Evolutionary conservation across 305 asterid species (phyloP), one percentile per base, ranked within the genome.

Genomic region (Solanum hybrid): DNA sequence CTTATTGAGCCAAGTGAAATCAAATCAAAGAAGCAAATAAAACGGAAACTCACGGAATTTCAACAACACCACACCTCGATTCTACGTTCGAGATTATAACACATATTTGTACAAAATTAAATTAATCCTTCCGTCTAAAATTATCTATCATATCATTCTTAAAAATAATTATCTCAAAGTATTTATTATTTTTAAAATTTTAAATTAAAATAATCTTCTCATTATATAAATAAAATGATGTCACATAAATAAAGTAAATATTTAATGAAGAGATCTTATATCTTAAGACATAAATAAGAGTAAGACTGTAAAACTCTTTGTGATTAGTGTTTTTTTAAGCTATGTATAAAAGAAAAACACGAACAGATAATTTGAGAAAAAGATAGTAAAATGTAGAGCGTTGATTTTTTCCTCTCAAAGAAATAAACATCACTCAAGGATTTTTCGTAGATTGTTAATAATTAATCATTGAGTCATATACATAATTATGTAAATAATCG

Each of bases 1-100:
- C 31, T 28, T 76, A 89, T 90, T 80, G 93, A 90, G 92, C 90
- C 91, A 86, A 87, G 91, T 90, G 92, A 92, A 80, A 40, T 74
- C 87, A 88, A 90, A 88, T 84, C 26, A 51, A 83, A 88, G 86
- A 78, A 57, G 67, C 67, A 57, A 18, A 18, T 18, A 6, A 18
- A 18, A 57, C 67, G n/a, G 67, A 57, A 84, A 46, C 9, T 83
- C 90, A 87, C 69, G 36, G 81, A 76, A 81, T 75, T 91, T 76
- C 89, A 88, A 91, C 89, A 87, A 89, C 73, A 33, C 8, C 87
- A 29, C 88, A 84, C 81, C 24, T 36, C 9, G 61, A 71, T 73
- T 89, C 69, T 80, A 9, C 22, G 34, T 76, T 74, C 85, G 87
- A 87, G 89, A 61, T 61, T 61, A 20, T 61, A 61, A 61, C 71